These are phyloP conservation scores for Taphrina populina DNA, from an alignment of 1,139 yeast genomes.

Conservation along the genomic window DNA sequence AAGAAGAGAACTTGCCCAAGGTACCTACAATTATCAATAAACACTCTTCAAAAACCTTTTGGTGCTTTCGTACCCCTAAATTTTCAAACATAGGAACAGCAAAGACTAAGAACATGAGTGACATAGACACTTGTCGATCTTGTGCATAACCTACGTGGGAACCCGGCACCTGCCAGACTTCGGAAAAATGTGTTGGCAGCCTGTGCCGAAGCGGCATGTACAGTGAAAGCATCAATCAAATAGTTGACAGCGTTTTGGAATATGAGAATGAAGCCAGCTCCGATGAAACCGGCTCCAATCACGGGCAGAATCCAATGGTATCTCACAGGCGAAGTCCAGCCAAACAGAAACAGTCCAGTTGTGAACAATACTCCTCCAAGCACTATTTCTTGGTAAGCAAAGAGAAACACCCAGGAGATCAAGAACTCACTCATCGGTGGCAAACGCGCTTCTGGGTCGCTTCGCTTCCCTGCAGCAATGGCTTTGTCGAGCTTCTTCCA, in stretches of 20 bases:
- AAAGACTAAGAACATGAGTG: constrained; percentile 45
- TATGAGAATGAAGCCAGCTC: constrained; percentile 39
- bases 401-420: background rate
- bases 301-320: constrained; percentile 47
- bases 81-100: constrained; percentile 71
- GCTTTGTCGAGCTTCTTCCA: constrained; percentile 13
- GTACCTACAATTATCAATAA: background rate
- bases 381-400: constrained; percentile 41
- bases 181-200: constrained; percentile 68
- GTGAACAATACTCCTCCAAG: constrained; percentile 59
- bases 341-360: constrained; percentile 16
- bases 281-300: constrained; percentile 50
- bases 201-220: constrained; percentile 65
- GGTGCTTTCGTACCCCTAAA: constrained; percentile 49
- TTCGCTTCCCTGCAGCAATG: constrained; percentile 52
- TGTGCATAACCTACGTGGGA: constrained; percentile 41
- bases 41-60: background rate
- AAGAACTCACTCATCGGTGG: constrained; percentile 60
- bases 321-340: constrained; percentile 9
- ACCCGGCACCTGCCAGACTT: constrained; percentile 60
- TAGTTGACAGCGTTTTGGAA: constrained; percentile 53
- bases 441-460: constrained; percentile 80
- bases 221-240: constrained; percentile 55
- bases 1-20: constrained; percentile 71
- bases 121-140: background rate